Percentiles rank a stretch among this genome's conserved stretches.
phyloP scores from a whole-genome alignment of 208 protist species.

The Tetramitus jugosus region DNA sequence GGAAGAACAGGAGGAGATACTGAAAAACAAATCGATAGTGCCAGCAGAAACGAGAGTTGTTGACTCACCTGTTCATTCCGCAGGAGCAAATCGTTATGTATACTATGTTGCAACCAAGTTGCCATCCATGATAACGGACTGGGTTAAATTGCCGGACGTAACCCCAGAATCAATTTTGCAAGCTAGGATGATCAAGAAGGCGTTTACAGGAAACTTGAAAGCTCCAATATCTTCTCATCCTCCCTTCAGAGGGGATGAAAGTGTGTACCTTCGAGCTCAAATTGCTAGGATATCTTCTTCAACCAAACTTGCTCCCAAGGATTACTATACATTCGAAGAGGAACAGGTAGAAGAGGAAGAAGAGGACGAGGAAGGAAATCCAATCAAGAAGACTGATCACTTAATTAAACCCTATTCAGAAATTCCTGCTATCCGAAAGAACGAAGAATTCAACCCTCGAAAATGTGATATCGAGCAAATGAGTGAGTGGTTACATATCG shows the following conservation, averaged over 20 bases:
- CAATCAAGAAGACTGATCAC: neutral
- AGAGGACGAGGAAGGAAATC: too few species aligned
- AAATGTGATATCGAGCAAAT: too few species aligned
- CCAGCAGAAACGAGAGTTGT: too few species aligned
- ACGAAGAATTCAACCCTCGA: constrained; percentile 9
- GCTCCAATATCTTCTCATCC: neutral
- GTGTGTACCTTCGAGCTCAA: neutral
- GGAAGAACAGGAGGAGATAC: too few species aligned
- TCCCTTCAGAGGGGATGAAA: neutral
- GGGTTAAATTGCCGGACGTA: neutral
- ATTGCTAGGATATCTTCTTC: constrained; percentile 3
- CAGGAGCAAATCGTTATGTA: too few species aligned
- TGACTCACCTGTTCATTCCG: too few species aligned
- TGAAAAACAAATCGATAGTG: too few species aligned
- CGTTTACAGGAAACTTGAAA: neutral
- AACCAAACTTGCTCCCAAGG: neutral
- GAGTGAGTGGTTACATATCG: too few species aligned
- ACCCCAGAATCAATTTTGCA: neutral
- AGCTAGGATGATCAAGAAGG: neutral
- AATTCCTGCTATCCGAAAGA: neutral
- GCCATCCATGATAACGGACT: too few species aligned
- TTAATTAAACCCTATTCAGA: neutral
- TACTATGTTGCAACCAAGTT: too few species aligned
- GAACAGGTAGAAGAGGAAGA: neutral
- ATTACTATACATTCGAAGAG: neutral